Evolutionary conservation across 345 rosid species (phyloP).

Genomic region (Salix viminalis): DNA sequence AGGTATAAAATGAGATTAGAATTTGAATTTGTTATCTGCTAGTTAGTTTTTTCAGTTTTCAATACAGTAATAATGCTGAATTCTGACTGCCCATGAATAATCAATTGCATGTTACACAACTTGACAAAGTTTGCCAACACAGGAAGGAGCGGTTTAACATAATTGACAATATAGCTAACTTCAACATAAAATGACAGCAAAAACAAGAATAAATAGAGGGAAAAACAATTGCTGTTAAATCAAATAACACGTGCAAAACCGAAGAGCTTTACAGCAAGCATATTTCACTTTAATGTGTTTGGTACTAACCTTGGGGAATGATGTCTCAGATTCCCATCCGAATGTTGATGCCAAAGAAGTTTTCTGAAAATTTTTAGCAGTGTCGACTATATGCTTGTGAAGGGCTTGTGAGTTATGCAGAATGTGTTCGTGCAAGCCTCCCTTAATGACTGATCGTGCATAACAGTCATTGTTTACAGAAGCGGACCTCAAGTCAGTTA

Average conservation of each 20-base stretch:
- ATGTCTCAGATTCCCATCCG: slow-evolving; percentile 77
- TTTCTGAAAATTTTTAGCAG: slow-evolving; percentile 31
- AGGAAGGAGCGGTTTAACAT: background rate
- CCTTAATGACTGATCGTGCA: slow-evolving; percentile 55
- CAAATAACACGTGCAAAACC: background rate
- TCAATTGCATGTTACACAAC: background rate
- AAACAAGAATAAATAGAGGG: background rate
- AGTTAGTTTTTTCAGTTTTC: background rate
- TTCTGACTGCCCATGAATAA: background rate
- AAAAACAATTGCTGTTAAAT: background rate
- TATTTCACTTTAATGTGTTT: background rate
- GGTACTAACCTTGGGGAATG: slow-evolving; percentile 71
- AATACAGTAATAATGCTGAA: background rate
- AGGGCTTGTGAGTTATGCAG: slow-evolving; percentile 67
- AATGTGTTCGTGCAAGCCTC: slow-evolving; percentile 59
- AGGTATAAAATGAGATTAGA: background rate
- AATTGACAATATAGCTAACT: background rate
- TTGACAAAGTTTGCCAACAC: background rate
- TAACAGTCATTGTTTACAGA: slow-evolving; percentile 89
- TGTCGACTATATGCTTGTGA: slow-evolving; percentile 38
- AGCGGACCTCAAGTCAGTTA: slow-evolving; percentile 91
- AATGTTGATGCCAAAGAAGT: slow-evolving; percentile 38
- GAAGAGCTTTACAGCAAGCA: background rate
- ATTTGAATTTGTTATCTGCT: background rate
- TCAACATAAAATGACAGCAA: background rate